A percentile compares a stretch with the other conserved stretches of the same genome.
Evolutionary conservation across 257 asterid species (phyloP).

Genomic region (Petunia axillaris): DNA sequence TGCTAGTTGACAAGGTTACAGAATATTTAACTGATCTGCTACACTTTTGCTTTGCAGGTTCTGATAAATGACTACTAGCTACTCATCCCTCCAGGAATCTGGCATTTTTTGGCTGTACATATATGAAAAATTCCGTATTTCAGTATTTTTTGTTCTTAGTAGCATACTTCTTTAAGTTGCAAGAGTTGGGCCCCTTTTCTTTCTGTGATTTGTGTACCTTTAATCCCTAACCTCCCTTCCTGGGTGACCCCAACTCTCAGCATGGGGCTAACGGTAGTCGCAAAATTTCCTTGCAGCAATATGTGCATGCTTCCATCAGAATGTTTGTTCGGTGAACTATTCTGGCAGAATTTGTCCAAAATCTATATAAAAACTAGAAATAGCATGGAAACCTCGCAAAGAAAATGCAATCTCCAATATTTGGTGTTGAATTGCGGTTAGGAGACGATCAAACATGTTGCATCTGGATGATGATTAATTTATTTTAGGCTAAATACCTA

Average conservation of each 20-base stretch:
- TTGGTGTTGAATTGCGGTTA: not conserved
- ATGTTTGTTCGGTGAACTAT: not conserved
- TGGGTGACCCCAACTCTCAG: not conserved
- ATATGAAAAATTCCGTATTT: not conserved
- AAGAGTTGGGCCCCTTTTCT: not conserved
- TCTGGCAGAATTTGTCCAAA: slow-evolving; percentile 1
- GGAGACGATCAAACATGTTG: not conserved
- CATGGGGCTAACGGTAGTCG: not conserved
- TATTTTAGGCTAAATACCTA: not conserved
- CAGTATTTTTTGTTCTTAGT: not conserved
- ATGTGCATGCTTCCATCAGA: not conserved
- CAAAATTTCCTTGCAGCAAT: not conserved
- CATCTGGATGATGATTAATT: not conserved
- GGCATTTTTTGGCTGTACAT: slow-evolving; percentile 21
- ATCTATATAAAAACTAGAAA: not conserved
- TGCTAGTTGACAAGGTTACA: not conserved
- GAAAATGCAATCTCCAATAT: not conserved
- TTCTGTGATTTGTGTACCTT: not conserved
- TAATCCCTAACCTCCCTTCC: not conserved
- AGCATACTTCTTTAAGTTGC: not conserved
- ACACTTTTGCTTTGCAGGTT: slow-evolving; percentile 8
- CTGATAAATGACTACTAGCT: not conserved
- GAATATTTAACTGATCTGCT: slow-evolving; percentile 1
- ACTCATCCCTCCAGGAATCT: not conserved
- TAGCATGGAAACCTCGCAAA: too few species aligned